Percentiles rank a stretch among this genome's conserved stretches.
Conservation (phyloP, 2,329 filamentous ascomycete genomes). For the Pseudogymnoascus sp. region DNA sequence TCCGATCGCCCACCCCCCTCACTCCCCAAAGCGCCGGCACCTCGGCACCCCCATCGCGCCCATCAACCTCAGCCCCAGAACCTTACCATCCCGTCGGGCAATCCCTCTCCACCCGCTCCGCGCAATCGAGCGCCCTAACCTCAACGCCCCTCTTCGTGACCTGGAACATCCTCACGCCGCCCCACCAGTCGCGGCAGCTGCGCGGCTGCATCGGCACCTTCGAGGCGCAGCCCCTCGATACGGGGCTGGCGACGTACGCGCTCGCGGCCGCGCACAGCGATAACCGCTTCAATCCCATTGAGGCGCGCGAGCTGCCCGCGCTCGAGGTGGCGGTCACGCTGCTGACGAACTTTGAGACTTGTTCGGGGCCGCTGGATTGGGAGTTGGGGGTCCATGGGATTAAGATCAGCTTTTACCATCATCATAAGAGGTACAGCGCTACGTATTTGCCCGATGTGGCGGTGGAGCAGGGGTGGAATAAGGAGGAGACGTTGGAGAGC, state of each 20-base stretch:
- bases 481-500: constrained; percentile 83
- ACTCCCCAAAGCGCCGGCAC: background rate
- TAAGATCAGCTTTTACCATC: constrained; percentile 73
- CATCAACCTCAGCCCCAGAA: constrained; percentile 36
- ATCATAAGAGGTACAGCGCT: constrained; percentile 65
- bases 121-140: constrained; percentile 36
- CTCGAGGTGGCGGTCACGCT: constrained; percentile 68
- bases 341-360: constrained; percentile 76
- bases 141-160: constrained; percentile 83
- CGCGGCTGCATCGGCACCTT: constrained; percentile 97
- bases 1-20: constrained; percentile 18
- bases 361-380: constrained; percentile 72
- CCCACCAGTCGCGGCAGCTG: constrained; percentile 43
- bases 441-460: constrained; percentile 93
- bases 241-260: constrained; percentile 72
- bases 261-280: constrained; percentile 67
- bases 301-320: constrained; percentile 44
- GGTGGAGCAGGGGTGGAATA: constrained; percentile 86
- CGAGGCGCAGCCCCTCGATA: constrained; percentile 62
- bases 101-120: constrained; percentile 37
- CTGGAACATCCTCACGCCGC: constrained; percentile 69
- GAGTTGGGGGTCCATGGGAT: constrained; percentile 77
- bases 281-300: constrained; percentile 52
- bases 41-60: constrained; percentile 14
- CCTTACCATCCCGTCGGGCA: constrained; percentile 37